Evolutionary conservation across 2,329 filamentous ascomycete species (phyloP).

Genomic region (Trichoderma breve): DNA sequence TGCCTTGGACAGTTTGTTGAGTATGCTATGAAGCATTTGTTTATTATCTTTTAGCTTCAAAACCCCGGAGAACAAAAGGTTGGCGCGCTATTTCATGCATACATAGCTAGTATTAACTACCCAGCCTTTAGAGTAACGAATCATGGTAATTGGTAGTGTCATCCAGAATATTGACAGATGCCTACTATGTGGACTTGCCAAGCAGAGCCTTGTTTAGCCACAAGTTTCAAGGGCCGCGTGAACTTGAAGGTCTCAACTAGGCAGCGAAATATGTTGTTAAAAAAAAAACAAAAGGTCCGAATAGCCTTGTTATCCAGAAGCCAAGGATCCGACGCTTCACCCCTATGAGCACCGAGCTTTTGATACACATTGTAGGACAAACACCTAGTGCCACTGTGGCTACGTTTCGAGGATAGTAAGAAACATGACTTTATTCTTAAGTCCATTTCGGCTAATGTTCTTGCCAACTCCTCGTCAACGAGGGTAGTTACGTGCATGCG

Average conservation of each 20-base stretch:
- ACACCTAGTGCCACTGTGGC: not conserved
- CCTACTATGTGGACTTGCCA: not conserved
- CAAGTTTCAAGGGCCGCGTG: not conserved
- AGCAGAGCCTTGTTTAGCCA: not conserved
- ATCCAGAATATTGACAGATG: not conserved
- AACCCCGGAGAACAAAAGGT: rapidly evolving
- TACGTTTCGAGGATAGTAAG: not conserved
- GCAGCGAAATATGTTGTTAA: not conserved
- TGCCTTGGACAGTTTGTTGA: too few relatives aligned
- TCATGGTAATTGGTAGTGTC: not conserved
- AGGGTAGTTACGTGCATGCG: not conserved
- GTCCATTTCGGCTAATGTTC: not conserved
- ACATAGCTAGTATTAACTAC: not conserved
- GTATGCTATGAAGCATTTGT: too few relatives aligned
- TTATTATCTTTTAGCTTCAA: not conserved
- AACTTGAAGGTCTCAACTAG: not conserved
- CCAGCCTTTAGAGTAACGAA: not conserved
- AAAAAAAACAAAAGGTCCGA: not conserved
- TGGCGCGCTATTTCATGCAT: not conserved
- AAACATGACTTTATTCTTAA: not conserved
- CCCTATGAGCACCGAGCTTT: not conserved
- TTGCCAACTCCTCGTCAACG: not conserved
- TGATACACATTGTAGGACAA: not conserved
- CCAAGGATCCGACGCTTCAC: not conserved
- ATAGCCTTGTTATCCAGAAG: not conserved